These are phyloP conservation scores for Debaryomyces tyrocola DNA, from an alignment of 805 yeast genomes.

Conservation along the genomic window DNA sequence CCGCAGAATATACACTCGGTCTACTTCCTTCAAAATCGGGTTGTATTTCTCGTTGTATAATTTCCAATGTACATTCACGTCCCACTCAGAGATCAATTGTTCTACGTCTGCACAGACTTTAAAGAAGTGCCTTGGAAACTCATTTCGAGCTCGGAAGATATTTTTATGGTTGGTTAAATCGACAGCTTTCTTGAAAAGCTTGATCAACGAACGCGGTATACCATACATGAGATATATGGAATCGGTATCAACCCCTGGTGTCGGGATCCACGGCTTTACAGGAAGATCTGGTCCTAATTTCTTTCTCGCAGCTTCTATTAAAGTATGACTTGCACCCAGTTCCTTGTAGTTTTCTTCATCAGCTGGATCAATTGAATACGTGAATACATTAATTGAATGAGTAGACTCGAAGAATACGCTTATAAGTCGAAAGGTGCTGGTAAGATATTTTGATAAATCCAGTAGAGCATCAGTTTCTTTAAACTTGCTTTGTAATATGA, in stretches of 20 bases:
- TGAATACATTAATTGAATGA: conserved; percentile 46
- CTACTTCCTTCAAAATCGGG: conserved; percentile 1
- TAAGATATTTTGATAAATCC: conserved; percentile 22
- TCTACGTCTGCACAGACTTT: conserved; percentile 55
- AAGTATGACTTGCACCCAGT: conserved; percentile 36
- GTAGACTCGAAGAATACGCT: conserved; percentile 47
- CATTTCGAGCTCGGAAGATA: conserved; percentile 37
- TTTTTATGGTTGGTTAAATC: conserved; percentile 53
- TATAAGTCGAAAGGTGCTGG: conserved; percentile 30
- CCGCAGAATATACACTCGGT: conserved; percentile 28
- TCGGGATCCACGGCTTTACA: conserved; percentile 5
- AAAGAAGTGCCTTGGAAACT: conserved; percentile 55
- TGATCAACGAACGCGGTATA: conserved; percentile 46
- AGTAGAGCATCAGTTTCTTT: conserved; percentile 18
- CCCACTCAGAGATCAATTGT: conserved; percentile 50
- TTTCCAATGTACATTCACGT: conserved; percentile 39
- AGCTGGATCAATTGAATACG: conserved; percentile 42
- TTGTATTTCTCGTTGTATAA: conserved; percentile 24
- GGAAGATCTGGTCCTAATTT: not conserved
- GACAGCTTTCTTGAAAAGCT: conserved; percentile 46
- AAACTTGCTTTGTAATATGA: conserved; percentile 20
- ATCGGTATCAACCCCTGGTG: conserved; percentile 15
- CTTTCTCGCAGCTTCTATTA: conserved; percentile 13
- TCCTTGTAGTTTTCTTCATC: conserved; percentile 46
- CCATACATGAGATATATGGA: conserved; percentile 46